Evolutionary conservation across 2,329 filamentous ascomycete genomes (phyloP), one percentile per base, ranked within the genome.

Genomic region (Fusarium sacchari): DNA sequence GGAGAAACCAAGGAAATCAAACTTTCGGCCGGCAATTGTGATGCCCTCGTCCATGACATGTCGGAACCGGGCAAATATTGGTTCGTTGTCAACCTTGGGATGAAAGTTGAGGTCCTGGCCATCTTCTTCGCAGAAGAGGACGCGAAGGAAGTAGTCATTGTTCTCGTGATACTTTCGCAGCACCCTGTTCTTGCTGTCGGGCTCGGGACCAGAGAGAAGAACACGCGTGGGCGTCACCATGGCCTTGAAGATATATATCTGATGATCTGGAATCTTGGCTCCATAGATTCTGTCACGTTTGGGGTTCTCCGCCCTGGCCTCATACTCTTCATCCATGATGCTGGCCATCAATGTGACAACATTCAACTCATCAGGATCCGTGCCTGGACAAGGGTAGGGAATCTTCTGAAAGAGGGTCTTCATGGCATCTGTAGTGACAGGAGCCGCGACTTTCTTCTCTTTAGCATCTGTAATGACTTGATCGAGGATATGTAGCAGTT

Each of bases 101-200:
- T 90, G 91, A 78, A 89, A 91, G 24, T 83, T 85, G 1, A 96
- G 78, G 24, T 88, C 87, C 30, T 90, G 85, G 0, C 92, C 92
- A 76, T 93, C 88, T 78, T 97, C 94, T 52, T 96, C 94, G 36
- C 86, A 86, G 75, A 96, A 95, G 12, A 90, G 87, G 0, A 95
- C 92, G 1, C 94, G 88, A 1, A 94, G 77, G 73, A 95, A 95
- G 73, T 87, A 86, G 50, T 93, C 88, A 4, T 86, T 86, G 62
- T 90, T 84, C 0, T 87, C 76, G 1, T 86, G 80, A 71, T 91
- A 94, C 71, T 89, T 89, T n/a, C 93, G 88, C 22, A 95, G 82
- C 7, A 95, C 89, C 9, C 92, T 86, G 76, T 95, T 95, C 66
- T 89, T 91, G 12, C 88, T 88, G 78, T 94, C 93, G 2, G 88